Evolutionary conservation across 768 basidiomycete species (phyloP).

Genomic region (Lentinula lateritia): DNA sequence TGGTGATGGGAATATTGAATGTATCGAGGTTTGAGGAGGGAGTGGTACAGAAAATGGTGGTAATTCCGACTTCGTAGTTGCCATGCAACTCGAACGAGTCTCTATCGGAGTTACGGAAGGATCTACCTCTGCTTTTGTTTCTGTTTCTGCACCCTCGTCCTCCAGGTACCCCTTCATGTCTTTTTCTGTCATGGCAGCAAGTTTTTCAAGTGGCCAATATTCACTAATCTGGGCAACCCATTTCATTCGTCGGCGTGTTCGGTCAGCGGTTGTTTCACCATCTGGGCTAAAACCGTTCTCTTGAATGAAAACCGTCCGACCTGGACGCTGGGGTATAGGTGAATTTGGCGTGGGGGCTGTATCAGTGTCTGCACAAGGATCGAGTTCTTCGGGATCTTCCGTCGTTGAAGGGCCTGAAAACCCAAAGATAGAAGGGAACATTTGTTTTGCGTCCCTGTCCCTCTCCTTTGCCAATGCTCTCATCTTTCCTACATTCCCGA

Average conservation of each 20-base stretch:
- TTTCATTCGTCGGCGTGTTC: constrained; percentile 65
- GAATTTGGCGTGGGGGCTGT: constrained; percentile 53
- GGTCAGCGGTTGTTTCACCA: constrained; percentile 37
- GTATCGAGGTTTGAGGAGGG: constrained; percentile 26
- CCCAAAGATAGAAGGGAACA: neutral
- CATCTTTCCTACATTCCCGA: constrained; percentile 66
- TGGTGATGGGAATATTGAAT: constrained; percentile 17
- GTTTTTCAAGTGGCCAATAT: constrained; percentile 83
- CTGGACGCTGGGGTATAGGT: constrained; percentile 53
- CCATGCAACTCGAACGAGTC: neutral
- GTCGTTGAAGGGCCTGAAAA: neutral
- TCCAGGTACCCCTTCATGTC: constrained; percentile 47
- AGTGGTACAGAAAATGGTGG: constrained; percentile 4
- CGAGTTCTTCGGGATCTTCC: constrained; percentile 30
- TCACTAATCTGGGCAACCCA: constrained; percentile 97
- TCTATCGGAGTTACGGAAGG: neutral
- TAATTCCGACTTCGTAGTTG: constrained; percentile 45
- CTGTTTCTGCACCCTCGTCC: neutral
- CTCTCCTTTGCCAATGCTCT: constrained; percentile 45
- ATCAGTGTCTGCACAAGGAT: constrained; percentile 47
- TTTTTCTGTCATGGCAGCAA: constrained; percentile 59
- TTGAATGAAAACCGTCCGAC: neutral
- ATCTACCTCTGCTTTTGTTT: neutral
- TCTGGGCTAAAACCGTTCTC: neutral
- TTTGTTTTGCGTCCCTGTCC: neutral